These are phyloP conservation scores for Oidiodendron maius DNA, from an alignment of 495 filamentous ascomycete species.

Conservation along the genomic window DNA sequence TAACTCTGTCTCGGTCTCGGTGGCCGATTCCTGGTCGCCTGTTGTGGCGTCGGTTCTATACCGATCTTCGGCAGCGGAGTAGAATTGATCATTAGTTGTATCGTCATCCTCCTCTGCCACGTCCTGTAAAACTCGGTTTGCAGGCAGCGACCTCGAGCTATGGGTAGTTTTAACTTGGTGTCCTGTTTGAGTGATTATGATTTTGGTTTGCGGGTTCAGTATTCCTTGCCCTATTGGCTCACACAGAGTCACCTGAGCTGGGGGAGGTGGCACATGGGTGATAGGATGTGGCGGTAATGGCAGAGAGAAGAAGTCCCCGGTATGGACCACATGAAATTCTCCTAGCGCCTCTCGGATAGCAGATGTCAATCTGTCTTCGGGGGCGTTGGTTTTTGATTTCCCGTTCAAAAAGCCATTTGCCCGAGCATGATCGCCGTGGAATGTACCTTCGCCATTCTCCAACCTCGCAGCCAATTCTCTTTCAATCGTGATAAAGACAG, in stretches of 20 bases:
- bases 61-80: conserved; percentile 76
- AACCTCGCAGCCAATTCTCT: conserved; percentile 57
- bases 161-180: conserved; percentile 30
- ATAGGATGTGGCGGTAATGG: conserved; percentile 83
- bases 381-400: conserved; percentile 27
- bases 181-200: conserved; percentile 57
- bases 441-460: conserved; percentile 51
- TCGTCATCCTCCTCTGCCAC: conserved; percentile 67
- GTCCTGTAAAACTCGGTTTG: conserved; percentile 46
- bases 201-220: conserved; percentile 59
- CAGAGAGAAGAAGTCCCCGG: conserved; percentile 77
- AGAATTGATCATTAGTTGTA: conserved; percentile 83
- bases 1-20: conserved; percentile 53
- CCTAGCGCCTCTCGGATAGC: conserved; percentile 73
- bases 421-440: conserved; percentile 39
- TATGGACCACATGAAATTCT: conserved; percentile 68
- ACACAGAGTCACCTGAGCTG: conserved; percentile 70
- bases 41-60: conserved; percentile 34
- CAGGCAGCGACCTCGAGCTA: conserved; percentile 32
- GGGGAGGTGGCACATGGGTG: conserved; percentile 78
- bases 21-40: conserved; percentile 35
- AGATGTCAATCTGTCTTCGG: conserved; percentile 62
- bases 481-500: conserved; percentile 79
- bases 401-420: conserved; percentile 15
- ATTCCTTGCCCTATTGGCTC: conserved; percentile 82